Percentiles rank a stretch among this genome's conserved stretches.
phyloP scores from a whole-genome alignment of 139 green algal species.

The Asterochloris erici region DNA sequence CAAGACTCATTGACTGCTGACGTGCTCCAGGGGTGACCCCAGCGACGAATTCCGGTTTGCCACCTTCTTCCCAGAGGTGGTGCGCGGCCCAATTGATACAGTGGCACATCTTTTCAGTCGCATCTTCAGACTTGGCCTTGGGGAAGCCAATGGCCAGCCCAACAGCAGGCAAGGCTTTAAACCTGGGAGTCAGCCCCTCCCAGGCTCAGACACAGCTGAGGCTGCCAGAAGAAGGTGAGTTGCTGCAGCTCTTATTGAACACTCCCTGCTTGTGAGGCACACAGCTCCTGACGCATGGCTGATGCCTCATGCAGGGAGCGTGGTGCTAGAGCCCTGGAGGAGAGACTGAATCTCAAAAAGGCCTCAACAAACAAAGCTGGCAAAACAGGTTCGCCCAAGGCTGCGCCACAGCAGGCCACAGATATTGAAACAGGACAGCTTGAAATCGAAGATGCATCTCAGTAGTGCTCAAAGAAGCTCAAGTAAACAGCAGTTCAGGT shows the following conservation, averaged over 20 bases:
- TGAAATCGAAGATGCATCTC: no score
- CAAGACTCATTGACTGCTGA: neutral
- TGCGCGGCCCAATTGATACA: constrained; percentile 49
- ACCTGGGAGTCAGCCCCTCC: constrained; percentile 23
- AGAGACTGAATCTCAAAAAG: constrained; percentile 47
- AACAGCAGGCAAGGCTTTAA: neutral
- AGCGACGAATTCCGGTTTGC: constrained; percentile 84
- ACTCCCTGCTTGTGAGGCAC: neutral
- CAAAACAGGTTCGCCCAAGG: no score
- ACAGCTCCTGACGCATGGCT: neutral
- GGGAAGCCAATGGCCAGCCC: neutral
- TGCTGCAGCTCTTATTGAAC: neutral
- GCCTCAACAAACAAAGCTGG: neutral
- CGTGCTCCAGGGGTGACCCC: constrained; percentile 57
- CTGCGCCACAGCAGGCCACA: no score
- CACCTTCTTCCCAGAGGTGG: constrained; percentile 75
- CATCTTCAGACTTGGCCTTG: constrained; percentile 36
- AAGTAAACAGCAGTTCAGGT: neutral
- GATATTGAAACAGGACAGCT: no score
- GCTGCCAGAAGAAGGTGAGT: constrained; percentile 63
- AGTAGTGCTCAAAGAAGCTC: neutral
- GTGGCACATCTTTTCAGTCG: constrained; percentile 34
- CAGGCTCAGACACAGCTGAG: constrained; percentile 57
- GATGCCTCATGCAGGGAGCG: constrained; percentile 57
- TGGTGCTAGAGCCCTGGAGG: constrained; percentile 72